These are phyloP conservation scores for Penicillium sp. DNA, from an alignment of 2,329 filamentous ascomycete genomes.

Conservation along the genomic window DNA sequence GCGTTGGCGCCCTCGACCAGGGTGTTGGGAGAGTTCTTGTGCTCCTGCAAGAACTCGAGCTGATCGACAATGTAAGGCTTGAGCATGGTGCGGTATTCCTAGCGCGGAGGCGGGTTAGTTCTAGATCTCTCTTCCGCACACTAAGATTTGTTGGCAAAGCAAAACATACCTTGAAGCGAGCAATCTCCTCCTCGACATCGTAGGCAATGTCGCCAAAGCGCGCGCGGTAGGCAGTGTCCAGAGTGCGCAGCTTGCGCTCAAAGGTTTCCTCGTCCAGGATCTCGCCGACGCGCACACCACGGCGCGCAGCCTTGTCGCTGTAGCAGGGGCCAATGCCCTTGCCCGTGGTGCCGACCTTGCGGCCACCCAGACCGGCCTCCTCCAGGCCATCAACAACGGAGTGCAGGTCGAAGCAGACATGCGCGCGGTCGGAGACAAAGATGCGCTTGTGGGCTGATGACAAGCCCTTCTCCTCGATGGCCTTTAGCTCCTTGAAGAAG, in stretches of 20 bases:
- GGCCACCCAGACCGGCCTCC: slow-evolving; percentile 47
- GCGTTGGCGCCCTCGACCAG: slow-evolving; percentile 67
- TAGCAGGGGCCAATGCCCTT: slow-evolving; percentile 62
- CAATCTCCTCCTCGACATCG: slow-evolving; percentile 62
- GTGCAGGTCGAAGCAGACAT: slow-evolving; percentile 50
- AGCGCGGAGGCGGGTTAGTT: slow-evolving; percentile 4
- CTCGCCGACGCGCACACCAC: slow-evolving; percentile 61
- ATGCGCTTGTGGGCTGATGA: slow-evolving; percentile 44
- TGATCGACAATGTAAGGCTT: slow-evolving; percentile 46
- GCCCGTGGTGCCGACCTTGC: slow-evolving; percentile 53
- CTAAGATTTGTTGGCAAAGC: not conserved
- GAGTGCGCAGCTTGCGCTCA: slow-evolving; percentile 55
- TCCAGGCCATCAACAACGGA: slow-evolving; percentile 50
- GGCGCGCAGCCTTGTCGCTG: slow-evolving; percentile 63
- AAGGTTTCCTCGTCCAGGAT: slow-evolving; percentile 59
- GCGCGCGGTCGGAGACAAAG: slow-evolving; percentile 50
- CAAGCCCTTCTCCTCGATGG: slow-evolving; percentile 48
- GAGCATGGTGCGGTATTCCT: slow-evolving; percentile 43
- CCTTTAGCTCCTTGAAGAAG: slow-evolving; percentile 51
- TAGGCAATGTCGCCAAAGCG: slow-evolving; percentile 63
- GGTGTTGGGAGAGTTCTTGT: slow-evolving; percentile 57
- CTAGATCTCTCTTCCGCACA: not conserved
- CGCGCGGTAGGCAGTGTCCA: slow-evolving; percentile 57
- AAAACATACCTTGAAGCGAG: slow-evolving; percentile 53
- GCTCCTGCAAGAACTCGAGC: slow-evolving; percentile 56